A percentile compares a stretch with the other conserved stretches of the same genome.
These are phyloP conservation scores for Aspergillus neoniger DNA, from an alignment of 2,329 filamentous ascomycete species.

Conservation along the genomic window DNA sequence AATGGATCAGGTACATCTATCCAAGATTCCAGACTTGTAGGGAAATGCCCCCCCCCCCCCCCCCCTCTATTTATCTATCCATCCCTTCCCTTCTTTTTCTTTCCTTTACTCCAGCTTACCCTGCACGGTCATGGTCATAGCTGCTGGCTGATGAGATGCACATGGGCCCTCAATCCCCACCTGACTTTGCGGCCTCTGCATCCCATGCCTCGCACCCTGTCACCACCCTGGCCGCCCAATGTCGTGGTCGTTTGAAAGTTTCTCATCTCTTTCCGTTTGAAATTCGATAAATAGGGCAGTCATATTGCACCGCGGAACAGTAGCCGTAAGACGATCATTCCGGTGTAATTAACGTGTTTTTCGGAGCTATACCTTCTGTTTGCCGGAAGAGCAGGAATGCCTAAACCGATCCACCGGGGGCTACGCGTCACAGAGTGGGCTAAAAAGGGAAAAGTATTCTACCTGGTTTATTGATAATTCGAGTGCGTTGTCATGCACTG, in stretches of 20 bases:
- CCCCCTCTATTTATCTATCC: not conserved
- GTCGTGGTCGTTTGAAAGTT: not conserved
- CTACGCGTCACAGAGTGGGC: slow-evolving; percentile 10
- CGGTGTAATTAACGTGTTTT: not conserved
- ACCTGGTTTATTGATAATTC: not conserved
- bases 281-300: not conserved
- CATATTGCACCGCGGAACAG: not conserved
- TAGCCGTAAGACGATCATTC: not conserved
- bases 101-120: not conserved
- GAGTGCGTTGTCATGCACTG: slow-evolving; percentile 8
- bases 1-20: not conserved
- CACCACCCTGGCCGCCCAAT: not conserved
- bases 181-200: not conserved
- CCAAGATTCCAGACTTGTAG: not conserved
- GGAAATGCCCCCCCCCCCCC: not conserved
- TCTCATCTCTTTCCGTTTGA: not conserved
- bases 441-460: not conserved
- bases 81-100: not conserved
- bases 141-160: slow-evolving; percentile 9
- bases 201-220: not conserved
- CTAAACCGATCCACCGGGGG: slow-evolving; percentile 1
- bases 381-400: slow-evolving; percentile 6
- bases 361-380: not conserved
- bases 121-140: slow-evolving; percentile 6
- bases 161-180: slow-evolving; percentile 1